phyloP scores from a whole-genome alignment of 257 asterid genomes.

The Petrea volubilis region DNA sequence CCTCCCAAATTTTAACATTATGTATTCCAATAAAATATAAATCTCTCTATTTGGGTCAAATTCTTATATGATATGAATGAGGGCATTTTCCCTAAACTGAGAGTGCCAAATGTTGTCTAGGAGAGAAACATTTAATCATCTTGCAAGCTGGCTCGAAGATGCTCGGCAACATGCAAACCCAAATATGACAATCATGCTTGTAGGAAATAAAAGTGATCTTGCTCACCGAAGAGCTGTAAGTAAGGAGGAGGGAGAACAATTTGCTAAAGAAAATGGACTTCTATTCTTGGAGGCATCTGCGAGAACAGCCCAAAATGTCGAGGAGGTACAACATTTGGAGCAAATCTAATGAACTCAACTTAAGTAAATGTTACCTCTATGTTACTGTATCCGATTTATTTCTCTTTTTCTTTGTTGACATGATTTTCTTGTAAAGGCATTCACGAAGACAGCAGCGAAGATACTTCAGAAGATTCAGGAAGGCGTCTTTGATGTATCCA shows the following conservation, averaged over 20 bases:
- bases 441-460: conserved; percentile 48
- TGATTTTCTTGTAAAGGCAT: conserved; percentile 39
- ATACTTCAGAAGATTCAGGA: conserved; percentile 62
- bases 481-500: conserved; percentile 57
- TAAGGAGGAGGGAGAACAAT: conserved; percentile 65
- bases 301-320: conserved; percentile 64
- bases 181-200: conserved; percentile 59
- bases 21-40: not conserved
- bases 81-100: not conserved
- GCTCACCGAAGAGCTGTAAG: conserved; percentile 60
- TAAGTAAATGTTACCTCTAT: too few species aligned
- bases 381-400: too few species aligned
- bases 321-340: conserved; percentile 41
- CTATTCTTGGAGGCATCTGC: conserved; percentile 61
- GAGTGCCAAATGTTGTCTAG: conserved; percentile 31
- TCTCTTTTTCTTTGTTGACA: not conserved
- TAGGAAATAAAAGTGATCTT: conserved; percentile 66
- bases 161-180: conserved; percentile 76
- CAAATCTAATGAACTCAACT: too few species aligned
- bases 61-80: not conserved
- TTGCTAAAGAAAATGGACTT: conserved; percentile 66
- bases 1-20: not conserved
- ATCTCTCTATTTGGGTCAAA: not conserved
- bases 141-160: conserved; percentile 92
- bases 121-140: conserved; percentile 84